Conservation (phyloP, 2,329 filamentous ascomycete species). For the Diaporthe australafricana region DNA sequence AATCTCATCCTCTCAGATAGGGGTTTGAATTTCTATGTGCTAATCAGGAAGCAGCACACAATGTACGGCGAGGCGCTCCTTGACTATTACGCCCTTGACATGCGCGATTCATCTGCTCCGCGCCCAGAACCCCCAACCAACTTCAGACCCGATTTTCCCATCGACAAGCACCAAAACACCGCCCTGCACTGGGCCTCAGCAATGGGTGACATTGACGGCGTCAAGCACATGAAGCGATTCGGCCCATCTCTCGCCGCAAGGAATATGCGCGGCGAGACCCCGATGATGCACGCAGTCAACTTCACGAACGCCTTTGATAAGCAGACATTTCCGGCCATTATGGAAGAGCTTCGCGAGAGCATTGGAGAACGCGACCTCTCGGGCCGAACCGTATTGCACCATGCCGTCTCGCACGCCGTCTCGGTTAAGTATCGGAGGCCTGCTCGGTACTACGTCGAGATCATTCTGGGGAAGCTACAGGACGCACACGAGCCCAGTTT, state of each 20-base stretch:
- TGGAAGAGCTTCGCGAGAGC: constrained; percentile 85
- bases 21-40: constrained; percentile 18
- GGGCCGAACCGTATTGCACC: constrained; percentile 91
- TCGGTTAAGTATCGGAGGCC: constrained; percentile 81
- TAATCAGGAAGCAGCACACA: constrained; percentile 85
- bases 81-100: constrained; percentile 93
- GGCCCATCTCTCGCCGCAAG: constrained; percentile 79
- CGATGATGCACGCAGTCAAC: constrained; percentile 91
- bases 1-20: not conserved
- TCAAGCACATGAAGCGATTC: constrained; percentile 86
- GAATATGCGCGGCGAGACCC: constrained; percentile 84
- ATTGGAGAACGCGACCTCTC: constrained; percentile 83
- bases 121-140: constrained; percentile 84
- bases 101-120: constrained; percentile 79
- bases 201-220: constrained; percentile 95
- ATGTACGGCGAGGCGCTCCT: constrained; percentile 93
- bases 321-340: constrained; percentile 85
- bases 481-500: constrained; percentile 81
- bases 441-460: constrained; percentile 92
- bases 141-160: constrained; percentile 91
- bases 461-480: constrained; percentile 86
- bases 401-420: constrained; percentile 74
- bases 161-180: constrained; percentile 92
- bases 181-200: constrained; percentile 97
- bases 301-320: constrained; percentile 99